Base-by-base conservation (phyloP, 306 rosid species). In the Quercus variabilis region DNA sequence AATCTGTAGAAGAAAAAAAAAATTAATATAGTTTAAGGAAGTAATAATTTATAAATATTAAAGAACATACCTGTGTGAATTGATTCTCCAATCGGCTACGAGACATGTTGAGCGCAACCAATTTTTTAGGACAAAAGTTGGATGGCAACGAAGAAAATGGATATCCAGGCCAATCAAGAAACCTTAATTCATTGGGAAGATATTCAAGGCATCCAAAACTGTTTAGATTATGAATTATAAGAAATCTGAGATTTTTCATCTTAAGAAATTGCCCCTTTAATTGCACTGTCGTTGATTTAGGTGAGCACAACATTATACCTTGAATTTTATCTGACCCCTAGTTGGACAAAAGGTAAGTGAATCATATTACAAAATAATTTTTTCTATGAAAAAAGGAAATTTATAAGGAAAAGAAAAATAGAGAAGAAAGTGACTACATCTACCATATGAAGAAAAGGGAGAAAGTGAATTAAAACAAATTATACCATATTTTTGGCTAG, bases 121-220 rank as follows among this genome's bases (percentile, higher is more conserved):
- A 78, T 68, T 85, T 85, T 77, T 25, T 78, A 19, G 85, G 85
- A 17, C 55, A 80, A 81, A 85, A 85, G 30, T 77, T 62, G 9
- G 85, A 54, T 60, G 85, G 88, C 10, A 85, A 85, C 18, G 88
- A 81, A 41, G 83, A 51, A 60, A 85, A 85, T 25, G 89, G 85
- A 76, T 80, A 86, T 49, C 75, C 65, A 79, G 64, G 78, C 85
- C 89, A 86, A 21, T 86, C 89, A 63, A 86, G 87, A 73, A 83
- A 49, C 74, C 89, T 86, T 74, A 86, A 74, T 51, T 41, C 83
- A 69, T 82, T 80, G 33, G 89, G 89, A 70, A 86, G 89, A 80
- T 83, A 59, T 57, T 86, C 80, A 20, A 81, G 89, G 51, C 76
- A 77, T 70, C 87, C 83, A 58, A 23, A 62, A 38, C 83, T 49